Evolutionary conservation across 768 basidiomycete genomes (phyloP), one percentile per base, ranked within the genome.

Genomic region (Lepiota subincarnata): DNA sequence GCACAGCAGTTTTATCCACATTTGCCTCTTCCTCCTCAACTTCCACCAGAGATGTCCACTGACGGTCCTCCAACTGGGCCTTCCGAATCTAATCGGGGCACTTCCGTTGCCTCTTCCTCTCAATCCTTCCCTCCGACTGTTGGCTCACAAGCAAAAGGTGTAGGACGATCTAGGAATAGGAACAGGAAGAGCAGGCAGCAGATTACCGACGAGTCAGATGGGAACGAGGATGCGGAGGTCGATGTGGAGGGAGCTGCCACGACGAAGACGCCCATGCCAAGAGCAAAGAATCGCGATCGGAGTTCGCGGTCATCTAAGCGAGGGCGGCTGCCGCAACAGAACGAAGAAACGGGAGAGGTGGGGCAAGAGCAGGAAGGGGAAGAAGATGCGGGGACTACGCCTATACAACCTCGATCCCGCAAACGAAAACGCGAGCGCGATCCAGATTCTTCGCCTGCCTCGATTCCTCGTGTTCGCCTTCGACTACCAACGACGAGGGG

Each of bases 401-500:
- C 62, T 36, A 53, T 63, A 11, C 62, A 64, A 36, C 59, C 64
- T 57, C 71, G 70, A 36, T 65, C 70, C 22, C 48, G 67, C 20
- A 82, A 79, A 59, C 77, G 81, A 39, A 75, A 75, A 64, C 76
- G 79, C 45, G 60, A 73, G 20, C 74, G 72, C n/a, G 62, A 76
- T 37, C 68, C 64, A 24, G 69, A 65, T 16, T 69, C 75, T 13
- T 76, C 77, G 7, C 61, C 63, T 12, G 59, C 62, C 16, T 63
- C 68, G 6, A 60, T 72, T 26, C 70, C 67, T 14, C 74, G 69
- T 20, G 77, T 87, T 19, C 78, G 80, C 19, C 70, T 84, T 43
- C 80, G 81, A 24, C 67, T 85, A 57, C 71, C 64, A 7, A 73
- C 78, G 1, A 75, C 77, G n/a, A 80, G 83, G 58, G 78, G 79